Evolutionary conservation across 805 yeast species (phyloP).

Genomic region (Phaffomyces antillensis): DNA sequence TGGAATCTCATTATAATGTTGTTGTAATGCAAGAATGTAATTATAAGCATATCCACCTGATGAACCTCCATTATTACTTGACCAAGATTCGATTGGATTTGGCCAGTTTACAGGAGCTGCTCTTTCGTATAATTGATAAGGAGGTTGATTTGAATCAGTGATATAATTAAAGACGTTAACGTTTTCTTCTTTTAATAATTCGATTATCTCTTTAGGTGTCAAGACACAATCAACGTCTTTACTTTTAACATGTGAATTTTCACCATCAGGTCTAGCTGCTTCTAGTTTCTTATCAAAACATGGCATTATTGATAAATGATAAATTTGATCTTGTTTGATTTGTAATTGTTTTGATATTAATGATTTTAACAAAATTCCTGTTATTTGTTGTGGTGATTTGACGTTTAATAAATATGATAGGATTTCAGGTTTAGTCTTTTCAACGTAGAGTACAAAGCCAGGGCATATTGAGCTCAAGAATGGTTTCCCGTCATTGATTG

Average conservation of each 20-base stretch:
- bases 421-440: constrained; percentile 87
- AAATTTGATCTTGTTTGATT: constrained; percentile 34
- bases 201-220: constrained; percentile 81
- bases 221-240: constrained; percentile 89
- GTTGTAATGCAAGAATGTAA: constrained; percentile 42
- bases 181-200: constrained; percentile 52
- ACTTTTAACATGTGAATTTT: neutral
- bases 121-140: constrained; percentile 21
- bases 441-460: constrained; percentile 94
- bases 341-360: constrained; percentile 32
- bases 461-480: constrained; percentile 74
- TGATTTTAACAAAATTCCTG: constrained; percentile 69
- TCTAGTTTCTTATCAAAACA: constrained; percentile 96
- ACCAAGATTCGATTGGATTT: constrained; percentile 53
- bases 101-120: constrained; percentile 63
- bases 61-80: constrained; percentile 66
- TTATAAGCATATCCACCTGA: constrained; percentile 88
- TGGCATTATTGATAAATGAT: constrained; percentile 89
- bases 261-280: constrained; percentile 72
- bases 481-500: constrained; percentile 2
- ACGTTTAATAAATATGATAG: constrained; percentile 63
- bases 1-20: constrained; percentile 14
- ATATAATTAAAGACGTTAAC: constrained; percentile 29
- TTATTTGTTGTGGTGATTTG: constrained; percentile 90
- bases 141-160: constrained; percentile 10